Conservation (phyloP, 177 flowering plant species). For the Telopea speciosissima region DNA sequence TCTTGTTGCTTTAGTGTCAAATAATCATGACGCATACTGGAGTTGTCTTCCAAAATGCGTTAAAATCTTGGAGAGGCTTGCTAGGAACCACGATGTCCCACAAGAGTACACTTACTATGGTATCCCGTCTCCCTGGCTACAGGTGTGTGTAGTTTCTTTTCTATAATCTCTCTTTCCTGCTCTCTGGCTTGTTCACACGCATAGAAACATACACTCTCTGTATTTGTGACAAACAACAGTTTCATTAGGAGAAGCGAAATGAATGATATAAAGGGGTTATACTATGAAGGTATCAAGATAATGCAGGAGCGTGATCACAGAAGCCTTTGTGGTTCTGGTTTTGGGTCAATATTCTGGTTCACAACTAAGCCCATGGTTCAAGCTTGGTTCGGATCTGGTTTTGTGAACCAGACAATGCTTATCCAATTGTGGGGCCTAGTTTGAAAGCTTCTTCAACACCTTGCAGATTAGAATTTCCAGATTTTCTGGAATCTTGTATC, state of each 20-base stretch:
- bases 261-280: background rate
- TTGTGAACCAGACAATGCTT: too few species aligned
- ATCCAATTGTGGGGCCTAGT: too few species aligned
- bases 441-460: too few species aligned
- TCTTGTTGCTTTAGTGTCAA: constrained; percentile 91
- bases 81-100: constrained; percentile 93
- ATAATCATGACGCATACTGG: constrained; percentile 90
- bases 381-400: too few species aligned
- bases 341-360: too few species aligned
- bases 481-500: too few species aligned
- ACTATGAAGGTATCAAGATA: too few species aligned
- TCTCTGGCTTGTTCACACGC: background rate
- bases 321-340: too few species aligned
- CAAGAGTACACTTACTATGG: constrained; percentile 99
- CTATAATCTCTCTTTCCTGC: background rate
- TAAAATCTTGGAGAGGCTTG: constrained; percentile 84
- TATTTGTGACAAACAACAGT: background rate
- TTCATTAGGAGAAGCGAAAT: background rate
- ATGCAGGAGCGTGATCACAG: too few species aligned
- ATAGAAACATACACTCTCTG: background rate
- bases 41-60: constrained; percentile 98
- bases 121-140: constrained; percentile 99
- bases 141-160: constrained; percentile 46
- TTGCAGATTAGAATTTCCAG: too few species aligned
- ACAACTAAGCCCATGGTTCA: too few species aligned